Evolutionary conservation across 345 rosid genomes (phyloP).

Genomic region (Abelmoschus esculentus): DNA sequence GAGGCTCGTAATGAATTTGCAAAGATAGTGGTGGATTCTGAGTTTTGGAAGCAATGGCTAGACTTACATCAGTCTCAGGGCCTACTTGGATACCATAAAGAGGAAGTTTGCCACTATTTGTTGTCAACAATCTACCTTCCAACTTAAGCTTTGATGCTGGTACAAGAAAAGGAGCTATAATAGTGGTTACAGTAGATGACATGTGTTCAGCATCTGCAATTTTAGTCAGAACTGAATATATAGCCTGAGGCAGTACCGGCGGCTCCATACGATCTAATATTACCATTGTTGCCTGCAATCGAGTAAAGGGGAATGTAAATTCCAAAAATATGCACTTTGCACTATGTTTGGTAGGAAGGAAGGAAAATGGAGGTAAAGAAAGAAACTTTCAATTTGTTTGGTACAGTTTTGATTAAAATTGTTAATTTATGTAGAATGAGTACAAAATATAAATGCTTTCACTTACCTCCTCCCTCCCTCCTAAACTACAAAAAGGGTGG

Average conservation of each 20-base stretch:
- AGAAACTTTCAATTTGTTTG: not conserved
- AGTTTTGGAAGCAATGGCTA: constrained; percentile 33
- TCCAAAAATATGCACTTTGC: not conserved
- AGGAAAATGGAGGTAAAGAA: not conserved
- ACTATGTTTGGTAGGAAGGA: not conserved
- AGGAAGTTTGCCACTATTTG: constrained; percentile 24
- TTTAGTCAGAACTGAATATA: constrained; percentile 48
- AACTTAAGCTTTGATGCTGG: constrained; percentile 53
- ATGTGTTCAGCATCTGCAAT: constrained; percentile 23
- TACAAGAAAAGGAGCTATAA: constrained; percentile 50
- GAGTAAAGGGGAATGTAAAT: constrained; percentile 9
- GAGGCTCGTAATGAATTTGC: constrained; percentile 60
- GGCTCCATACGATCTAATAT: constrained; percentile 47
- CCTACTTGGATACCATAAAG: constrained; percentile 56
- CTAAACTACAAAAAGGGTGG: not conserved
- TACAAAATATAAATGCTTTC: not conserved
- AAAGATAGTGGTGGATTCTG: constrained; percentile 47
- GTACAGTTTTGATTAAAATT: not conserved
- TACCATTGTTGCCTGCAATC: constrained; percentile 50
- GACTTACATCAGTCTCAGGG: constrained; percentile 42
- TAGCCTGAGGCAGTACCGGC: constrained; percentile 50
- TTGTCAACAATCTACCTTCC: constrained; percentile 31
- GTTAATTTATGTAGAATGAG: not conserved
- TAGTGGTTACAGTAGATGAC: constrained; percentile 23
- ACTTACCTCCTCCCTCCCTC: not conserved